These are phyloP conservation scores for Hymenotorrendiella dingleyae DNA, from an alignment of 2,329 filamentous ascomycete species.

Conservation along the genomic window DNA sequence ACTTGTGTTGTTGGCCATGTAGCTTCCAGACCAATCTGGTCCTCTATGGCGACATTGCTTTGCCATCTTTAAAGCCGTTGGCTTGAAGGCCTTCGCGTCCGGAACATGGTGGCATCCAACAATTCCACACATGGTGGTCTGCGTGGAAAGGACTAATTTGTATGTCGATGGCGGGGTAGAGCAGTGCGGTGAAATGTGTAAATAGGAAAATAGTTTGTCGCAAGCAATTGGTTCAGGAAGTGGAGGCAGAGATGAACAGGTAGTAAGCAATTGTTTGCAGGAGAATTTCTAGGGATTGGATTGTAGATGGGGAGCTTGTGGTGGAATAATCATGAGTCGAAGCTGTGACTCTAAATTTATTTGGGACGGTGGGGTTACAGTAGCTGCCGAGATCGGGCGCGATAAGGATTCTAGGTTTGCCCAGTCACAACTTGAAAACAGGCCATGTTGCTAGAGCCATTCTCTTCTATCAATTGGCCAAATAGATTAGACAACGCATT, in stretches of 20 bases:
- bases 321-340: too few species aligned
- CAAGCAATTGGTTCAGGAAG: background rate
- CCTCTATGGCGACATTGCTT: slow-evolving; percentile 98
- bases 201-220: background rate
- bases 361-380: slow-evolving; percentile 1
- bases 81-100: slow-evolving; percentile 94
- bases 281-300: too few species aligned
- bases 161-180: background rate
- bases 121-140: slow-evolving; percentile 21
- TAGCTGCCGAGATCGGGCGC: slow-evolving; percentile 1
- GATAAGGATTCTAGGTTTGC: too few species aligned
- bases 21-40: slow-evolving; percentile 96
- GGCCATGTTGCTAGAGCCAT: too few species aligned
- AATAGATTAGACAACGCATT: too few species aligned
- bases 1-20: slow-evolving; percentile 89
- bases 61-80: slow-evolving; percentile 83
- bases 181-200: slow-evolving; percentile 1
- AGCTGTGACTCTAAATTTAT: too few species aligned
- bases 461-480: too few species aligned
- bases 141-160: slow-evolving; percentile 2
- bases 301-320: too few species aligned
- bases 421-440: too few species aligned
- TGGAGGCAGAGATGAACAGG: too few species aligned
- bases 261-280: too few species aligned
- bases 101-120: slow-evolving; percentile 56